These are phyloP conservation scores for Neocallimastix lanati DNA, from an alignment of 192 early-diverging fungal species.

Conservation along the genomic window DNA sequence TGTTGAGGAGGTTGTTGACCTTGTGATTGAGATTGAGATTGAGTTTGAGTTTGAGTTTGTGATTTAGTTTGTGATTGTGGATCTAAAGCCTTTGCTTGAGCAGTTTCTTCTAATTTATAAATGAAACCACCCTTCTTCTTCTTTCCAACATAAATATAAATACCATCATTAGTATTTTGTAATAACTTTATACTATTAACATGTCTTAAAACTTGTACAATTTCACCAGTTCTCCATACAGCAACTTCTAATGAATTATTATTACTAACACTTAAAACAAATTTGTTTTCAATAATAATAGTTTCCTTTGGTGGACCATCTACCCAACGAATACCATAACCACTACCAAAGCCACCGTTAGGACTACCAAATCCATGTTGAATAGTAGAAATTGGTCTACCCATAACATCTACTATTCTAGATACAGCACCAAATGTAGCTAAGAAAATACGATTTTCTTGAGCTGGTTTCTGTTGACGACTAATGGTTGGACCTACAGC, in stretches of 20 bases:
- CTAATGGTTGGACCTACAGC: constrained; percentile 8
- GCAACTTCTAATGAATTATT: constrained; percentile 5
- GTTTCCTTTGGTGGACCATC: constrained; percentile 1
- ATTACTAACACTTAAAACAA: constrained; percentile 2
- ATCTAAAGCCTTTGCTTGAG: neutral
- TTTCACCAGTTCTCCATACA: constrained; percentile 3
- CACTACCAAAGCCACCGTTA: neutral
- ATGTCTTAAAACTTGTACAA: constrained; percentile 3
- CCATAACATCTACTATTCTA: constrained; percentile 2
- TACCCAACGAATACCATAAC: neutral
- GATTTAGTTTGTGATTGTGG: no score
- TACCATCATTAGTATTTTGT: neutral
- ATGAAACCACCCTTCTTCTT: neutral
- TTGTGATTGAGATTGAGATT: no score
- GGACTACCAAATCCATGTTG: neutral
- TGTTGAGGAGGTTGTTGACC: no score
- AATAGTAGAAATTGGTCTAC: constrained; percentile 1
- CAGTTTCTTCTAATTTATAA: neutral
- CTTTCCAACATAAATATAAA: neutral
- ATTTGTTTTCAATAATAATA: neutral
- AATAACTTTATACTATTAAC: neutral
- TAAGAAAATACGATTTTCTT: neutral
- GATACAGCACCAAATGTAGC: constrained; percentile 3
- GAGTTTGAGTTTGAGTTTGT: no score
- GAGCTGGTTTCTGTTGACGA: neutral